Evolutionary conservation across 257 asterid species (phyloP).

Genomic region (Ehretia macrophylla): DNA sequence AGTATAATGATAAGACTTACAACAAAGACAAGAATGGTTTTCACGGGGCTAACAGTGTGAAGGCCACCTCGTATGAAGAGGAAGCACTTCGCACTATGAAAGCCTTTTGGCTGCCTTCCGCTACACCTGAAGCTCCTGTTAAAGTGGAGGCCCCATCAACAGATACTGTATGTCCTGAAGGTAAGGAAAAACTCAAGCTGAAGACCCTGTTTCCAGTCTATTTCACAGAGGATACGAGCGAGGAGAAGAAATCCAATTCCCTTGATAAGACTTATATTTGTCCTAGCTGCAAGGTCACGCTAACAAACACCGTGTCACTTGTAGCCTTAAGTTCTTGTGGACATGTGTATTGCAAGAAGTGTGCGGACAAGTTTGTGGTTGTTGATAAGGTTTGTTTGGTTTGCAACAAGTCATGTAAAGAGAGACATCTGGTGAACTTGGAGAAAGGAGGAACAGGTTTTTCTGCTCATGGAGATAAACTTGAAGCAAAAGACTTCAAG

Average conservation of each 20-base stretch:
- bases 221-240: slow-evolving; percentile 65
- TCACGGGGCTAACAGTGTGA: slow-evolving; percentile 96
- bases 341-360: slow-evolving; percentile 91
- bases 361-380: slow-evolving; percentile 71
- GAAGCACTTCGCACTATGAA: slow-evolving; percentile 97
- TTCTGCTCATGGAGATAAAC: slow-evolving; percentile 88
- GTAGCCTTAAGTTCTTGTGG: slow-evolving; percentile 85
- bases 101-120: slow-evolving; percentile 97
- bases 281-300: slow-evolving; percentile 90
- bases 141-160: slow-evolving; percentile 72
- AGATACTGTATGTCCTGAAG: slow-evolving; percentile 79
- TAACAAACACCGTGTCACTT: slow-evolving; percentile 69
- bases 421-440: slow-evolving; percentile 55
- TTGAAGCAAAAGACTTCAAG: slow-evolving; percentile 88
- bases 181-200: slow-evolving; percentile 77
- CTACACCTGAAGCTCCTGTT: slow-evolving; percentile 86
- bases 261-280: slow-evolving; percentile 70
- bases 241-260: slow-evolving; percentile 40
- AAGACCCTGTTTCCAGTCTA: slow-evolving; percentile 62
- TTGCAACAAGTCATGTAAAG: slow-evolving; percentile 84
- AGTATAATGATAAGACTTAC: slow-evolving; percentile 62
- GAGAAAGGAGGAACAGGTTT: slow-evolving; percentile 97
- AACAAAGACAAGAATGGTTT: slow-evolving; percentile 69
- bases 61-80: slow-evolving; percentile 81
- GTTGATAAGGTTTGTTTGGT: slow-evolving; percentile 83